These are phyloP conservation scores for Herpetomonas samuelpessoai DNA, from an alignment of 208 protist genomes.

Conservation along the genomic window DNA sequence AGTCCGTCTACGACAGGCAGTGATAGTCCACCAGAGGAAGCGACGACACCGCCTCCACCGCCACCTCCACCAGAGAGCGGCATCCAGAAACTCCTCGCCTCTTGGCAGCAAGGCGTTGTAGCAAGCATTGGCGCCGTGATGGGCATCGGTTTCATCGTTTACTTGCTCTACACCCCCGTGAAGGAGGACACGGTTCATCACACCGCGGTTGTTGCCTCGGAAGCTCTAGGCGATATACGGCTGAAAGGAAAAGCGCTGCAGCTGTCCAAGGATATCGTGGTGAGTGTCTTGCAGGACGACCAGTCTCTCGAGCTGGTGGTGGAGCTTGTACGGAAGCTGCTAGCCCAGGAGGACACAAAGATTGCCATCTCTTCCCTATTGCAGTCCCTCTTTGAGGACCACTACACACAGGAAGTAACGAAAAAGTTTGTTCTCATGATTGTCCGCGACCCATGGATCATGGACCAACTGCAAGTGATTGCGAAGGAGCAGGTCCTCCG, in stretches of 20 bases:
- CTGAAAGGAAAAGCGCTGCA: constrained; percentile 64
- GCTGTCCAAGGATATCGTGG: constrained; percentile 82
- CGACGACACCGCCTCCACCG: background rate
- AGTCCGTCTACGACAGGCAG: too few species aligned
- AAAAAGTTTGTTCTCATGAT: constrained; percentile 90
- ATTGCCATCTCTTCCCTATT: constrained; percentile 81
- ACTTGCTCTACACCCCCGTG: constrained; percentile 79
- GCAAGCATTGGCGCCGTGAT: constrained; percentile 82
- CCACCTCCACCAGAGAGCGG: constrained; percentile 13
- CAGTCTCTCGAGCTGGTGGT: constrained; percentile 66
- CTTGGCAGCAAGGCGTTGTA: constrained; percentile 87
- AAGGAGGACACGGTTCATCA: constrained; percentile 90
- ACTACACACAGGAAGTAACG: constrained; percentile 89
- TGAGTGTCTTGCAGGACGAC: constrained; percentile 64
- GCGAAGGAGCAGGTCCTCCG: constrained; percentile 68
- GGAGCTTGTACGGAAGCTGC: constrained; percentile 54
- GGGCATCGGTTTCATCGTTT: constrained; percentile 77
- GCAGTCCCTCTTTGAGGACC: constrained; percentile 84
- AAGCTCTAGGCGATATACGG: constrained; percentile 66
- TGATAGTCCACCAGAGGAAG: background rate
- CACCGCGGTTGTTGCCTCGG: constrained; percentile 81
- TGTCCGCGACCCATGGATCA: constrained; percentile 80
- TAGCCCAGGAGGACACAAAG: constrained; percentile 73
- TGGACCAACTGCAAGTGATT: constrained; percentile 77
- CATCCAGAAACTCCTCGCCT: constrained; percentile 51